phyloP scores from a whole-genome alignment of 164 flowering plant genomes.

The Sextonia rubra region DNA sequence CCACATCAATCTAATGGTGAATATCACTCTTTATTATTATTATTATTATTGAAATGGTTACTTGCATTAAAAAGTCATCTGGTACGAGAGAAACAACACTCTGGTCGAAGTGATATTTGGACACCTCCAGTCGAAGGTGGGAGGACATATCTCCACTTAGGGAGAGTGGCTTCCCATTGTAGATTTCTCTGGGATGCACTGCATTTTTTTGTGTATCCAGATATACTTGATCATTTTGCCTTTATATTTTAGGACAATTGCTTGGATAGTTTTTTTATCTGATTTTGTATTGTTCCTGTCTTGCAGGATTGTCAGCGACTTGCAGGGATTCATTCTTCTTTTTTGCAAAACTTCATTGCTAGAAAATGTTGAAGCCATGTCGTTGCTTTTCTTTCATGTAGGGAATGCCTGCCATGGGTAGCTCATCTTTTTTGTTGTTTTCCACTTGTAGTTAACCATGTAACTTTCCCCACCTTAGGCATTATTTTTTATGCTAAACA shows the following conservation, averaged over 20 bases:
- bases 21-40: too few species aligned
- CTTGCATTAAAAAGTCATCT: too few species aligned
- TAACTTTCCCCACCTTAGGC: background rate
- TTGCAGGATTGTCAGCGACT: slow-evolving; percentile 8
- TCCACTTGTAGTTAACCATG: background rate
- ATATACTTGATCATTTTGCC: background rate
- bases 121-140: too few species aligned
- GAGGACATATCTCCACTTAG: too few species aligned
- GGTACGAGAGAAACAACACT: too few species aligned
- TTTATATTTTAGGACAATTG: background rate
- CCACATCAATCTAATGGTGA: too few species aligned
- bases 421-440: background rate
- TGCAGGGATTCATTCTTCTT: slow-evolving; percentile 2
- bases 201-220: background rate
- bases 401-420: background rate
- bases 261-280: background rate
- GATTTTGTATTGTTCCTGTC: background rate
- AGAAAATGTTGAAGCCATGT: background rate
- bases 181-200: background rate
- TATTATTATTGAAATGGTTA: too few species aligned
- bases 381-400: background rate
- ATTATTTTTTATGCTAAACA: background rate
- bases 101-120: too few species aligned
- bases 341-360: background rate
- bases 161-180: too few species aligned